Base-by-base conservation (phyloP, 1,284 basidiomycete genomes). In the Ustilago curta region DNA sequence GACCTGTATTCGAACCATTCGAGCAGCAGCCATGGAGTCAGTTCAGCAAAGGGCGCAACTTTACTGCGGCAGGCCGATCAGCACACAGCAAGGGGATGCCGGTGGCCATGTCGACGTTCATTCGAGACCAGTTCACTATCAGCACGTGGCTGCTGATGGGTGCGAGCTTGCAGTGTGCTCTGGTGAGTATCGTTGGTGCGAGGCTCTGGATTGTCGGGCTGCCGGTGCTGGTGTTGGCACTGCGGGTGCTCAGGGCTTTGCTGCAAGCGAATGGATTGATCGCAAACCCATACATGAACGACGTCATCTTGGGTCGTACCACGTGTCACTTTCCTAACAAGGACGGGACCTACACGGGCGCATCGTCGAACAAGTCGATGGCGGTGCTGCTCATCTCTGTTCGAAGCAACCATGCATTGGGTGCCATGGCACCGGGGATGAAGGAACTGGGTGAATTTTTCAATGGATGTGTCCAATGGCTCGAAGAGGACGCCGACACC, bases 351-450 rank as follows among this genome's bases (percentile, higher is more conserved):
- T 61, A 68, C 44, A 44, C 12, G 1, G 65, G 54, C 2, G 11
- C 54, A 1, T 27, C 59, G 2, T 61, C 65, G 35, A 56, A 61
- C 42, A 31, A 42, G 39, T 45, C 59, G 40, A 37, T 68, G 47
- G 65, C 59, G 32, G 65, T 68, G 29, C 49, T 68, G 35, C 53
- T 56, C 18, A 68, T 68, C 44, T 57, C 65, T 32, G 59, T 42
- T 14, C 47, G 54, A 3, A 45, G 53, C 59, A 68, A 68, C 45
- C 65, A 62, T 40, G 43, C 65, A 19, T 42, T 68, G 42, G 65
- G 65, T 2, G 31, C 59, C 32, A 39, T 63, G 16, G 67, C 42
- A 39, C 67, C 67, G 16, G 67, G 67, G 6, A 63, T 55, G 60
- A 59, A 59, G 52, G 55, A 69, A 23, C 27, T 52, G 5, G 67